A percentile compares a stretch with the other conserved stretches of the same genome.
Conservation (phyloP, 257 asterid genomes). For the Henckelia pumila region DNA sequence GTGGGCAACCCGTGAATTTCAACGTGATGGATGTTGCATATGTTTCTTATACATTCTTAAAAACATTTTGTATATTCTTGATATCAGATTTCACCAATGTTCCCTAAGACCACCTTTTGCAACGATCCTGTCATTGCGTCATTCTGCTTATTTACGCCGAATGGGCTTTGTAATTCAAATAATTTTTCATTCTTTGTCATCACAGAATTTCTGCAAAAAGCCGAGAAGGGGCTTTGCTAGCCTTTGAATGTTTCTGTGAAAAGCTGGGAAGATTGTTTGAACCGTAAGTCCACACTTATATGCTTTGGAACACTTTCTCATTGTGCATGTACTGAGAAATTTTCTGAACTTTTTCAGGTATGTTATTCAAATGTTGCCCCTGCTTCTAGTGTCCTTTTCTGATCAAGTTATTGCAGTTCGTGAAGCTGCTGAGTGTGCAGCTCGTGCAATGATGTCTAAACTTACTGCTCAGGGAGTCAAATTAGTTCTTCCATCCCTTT, state of each 20-base stretch:
- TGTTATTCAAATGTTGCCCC: conserved; percentile 87
- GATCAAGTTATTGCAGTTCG: conserved; percentile 97
- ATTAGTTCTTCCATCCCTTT: conserved; percentile 95
- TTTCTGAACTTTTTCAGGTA: conserved; percentile 51
- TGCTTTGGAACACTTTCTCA: conserved; percentile 18
- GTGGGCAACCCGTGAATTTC: not conserved
- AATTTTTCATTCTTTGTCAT: not conserved
- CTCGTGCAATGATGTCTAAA: conserved; percentile 99
- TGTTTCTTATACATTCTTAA: no score
- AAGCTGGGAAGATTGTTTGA: conserved; percentile 95
- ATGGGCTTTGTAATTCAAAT: not conserved
- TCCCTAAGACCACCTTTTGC: conserved; percentile 2
- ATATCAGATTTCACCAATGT: not conserved
- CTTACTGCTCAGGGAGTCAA: conserved; percentile 97
- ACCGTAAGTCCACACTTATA: conserved; percentile 62
- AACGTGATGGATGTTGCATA: not conserved
- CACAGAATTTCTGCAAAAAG: conserved; percentile 87
- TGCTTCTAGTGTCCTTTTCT: conserved; percentile 88
- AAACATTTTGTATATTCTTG: no score
- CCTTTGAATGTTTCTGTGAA: conserved; percentile 94
- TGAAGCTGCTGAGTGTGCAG: conserved; percentile 99
- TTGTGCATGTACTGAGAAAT: conserved; percentile 14
- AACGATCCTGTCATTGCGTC: conserved; percentile 14
- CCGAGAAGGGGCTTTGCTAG: conserved; percentile 94
- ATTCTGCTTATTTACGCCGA: conserved; percentile 6